Conservation (phyloP, 1,139 yeast species). For the Lodderomyces parapsilosis region DNA sequence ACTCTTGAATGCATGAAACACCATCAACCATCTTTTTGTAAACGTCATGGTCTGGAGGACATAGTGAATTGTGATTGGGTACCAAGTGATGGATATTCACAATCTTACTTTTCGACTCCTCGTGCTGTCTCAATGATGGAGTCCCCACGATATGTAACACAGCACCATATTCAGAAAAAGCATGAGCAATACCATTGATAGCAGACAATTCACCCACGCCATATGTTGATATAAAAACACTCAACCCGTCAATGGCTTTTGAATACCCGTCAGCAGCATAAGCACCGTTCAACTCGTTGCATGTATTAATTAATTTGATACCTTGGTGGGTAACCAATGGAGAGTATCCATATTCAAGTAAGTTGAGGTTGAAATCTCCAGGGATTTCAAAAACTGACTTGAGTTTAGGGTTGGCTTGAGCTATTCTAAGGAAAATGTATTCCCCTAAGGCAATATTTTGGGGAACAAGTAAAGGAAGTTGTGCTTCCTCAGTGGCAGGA, state of each 20-base stretch:
- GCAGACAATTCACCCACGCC: conserved; percentile 92
- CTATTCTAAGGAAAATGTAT: conserved; percentile 35
- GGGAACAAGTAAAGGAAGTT: not conserved
- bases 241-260: conserved; percentile 45
- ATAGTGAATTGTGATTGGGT: conserved; percentile 50
- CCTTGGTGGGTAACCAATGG: conserved; percentile 22
- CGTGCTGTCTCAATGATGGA: conserved; percentile 33
- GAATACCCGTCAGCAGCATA: conserved; percentile 83
- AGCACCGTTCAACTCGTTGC: conserved; percentile 48
- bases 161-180: conserved; percentile 78
- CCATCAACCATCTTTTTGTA: conserved; percentile 62
- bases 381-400: conserved; percentile 40
- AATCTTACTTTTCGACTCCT: conserved; percentile 23
- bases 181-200: conserved; percentile 79
- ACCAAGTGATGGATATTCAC: conserved; percentile 67
- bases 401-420: conserved; percentile 36
- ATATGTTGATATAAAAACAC: conserved; percentile 59
- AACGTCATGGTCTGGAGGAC: conserved; percentile 54
- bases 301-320: conserved; percentile 25
- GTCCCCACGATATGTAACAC: conserved; percentile 83
- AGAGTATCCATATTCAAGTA: conserved; percentile 35
- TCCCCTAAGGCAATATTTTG: conserved; percentile 35
- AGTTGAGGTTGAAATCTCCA: conserved; percentile 41
- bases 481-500: not conserved
- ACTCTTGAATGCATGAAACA: conserved; percentile 58